Percentiles rank a stretch among this genome's conserved stretches.
Conservation (phyloP, 2,329 filamentous ascomycete species). For the Sarocladium oryzae region DNA sequence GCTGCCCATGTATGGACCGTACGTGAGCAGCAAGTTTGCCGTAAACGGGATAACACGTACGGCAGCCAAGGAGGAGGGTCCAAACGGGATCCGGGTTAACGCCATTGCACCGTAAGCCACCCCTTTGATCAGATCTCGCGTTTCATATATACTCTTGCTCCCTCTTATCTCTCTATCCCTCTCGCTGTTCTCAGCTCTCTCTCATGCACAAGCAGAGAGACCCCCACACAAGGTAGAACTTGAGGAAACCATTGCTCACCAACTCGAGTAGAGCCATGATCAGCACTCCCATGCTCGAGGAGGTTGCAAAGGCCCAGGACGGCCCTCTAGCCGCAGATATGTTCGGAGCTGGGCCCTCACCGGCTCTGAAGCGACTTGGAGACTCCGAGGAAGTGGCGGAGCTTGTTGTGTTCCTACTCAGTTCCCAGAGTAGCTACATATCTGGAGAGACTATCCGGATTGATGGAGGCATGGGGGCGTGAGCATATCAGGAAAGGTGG, state of each 20-base stretch:
- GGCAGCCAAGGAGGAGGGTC: constrained; percentile 23
- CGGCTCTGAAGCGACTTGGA: constrained; percentile 17
- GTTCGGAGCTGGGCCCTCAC: constrained; percentile 11
- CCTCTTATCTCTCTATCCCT: too few species aligned
- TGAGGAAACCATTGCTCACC: too few species aligned
- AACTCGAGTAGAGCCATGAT: constrained; percentile 21
- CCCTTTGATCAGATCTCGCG: neutral
- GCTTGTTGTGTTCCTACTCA: constrained; percentile 21
- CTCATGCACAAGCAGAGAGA: too few species aligned
- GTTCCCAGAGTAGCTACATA: constrained; percentile 3
- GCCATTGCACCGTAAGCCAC: constrained; percentile 21
- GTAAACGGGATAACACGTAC: constrained; percentile 22
- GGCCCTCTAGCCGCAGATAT: constrained; percentile 7
- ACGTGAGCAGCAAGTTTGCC: constrained; percentile 23
- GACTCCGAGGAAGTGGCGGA: constrained; percentile 19
- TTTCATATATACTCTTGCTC: too few species aligned
- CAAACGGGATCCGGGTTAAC: constrained; percentile 21
- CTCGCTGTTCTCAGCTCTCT: too few species aligned
- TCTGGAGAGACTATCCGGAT: neutral
- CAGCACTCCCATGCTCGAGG: constrained; percentile 21
- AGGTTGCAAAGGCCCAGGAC: constrained; percentile 10
- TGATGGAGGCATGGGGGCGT: neutral
- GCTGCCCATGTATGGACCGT: constrained; percentile 22
- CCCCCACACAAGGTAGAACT: too few species aligned
- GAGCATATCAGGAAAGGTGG: neutral